Conservation (phyloP, 2,329 filamentous ascomycete genomes). For the Claviceps africana region DNA sequence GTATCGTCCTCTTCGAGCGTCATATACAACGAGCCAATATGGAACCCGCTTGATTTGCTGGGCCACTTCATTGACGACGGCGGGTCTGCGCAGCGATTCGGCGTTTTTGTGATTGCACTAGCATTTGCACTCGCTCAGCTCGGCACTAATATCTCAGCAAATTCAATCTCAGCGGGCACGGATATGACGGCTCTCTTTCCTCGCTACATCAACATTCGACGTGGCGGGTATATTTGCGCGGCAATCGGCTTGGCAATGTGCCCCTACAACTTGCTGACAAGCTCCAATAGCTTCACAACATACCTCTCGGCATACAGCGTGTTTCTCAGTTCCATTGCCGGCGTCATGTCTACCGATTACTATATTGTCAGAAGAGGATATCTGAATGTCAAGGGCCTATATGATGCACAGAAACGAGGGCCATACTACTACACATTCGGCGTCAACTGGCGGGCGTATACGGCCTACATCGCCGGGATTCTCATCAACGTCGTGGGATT, state of each 20-base stretch:
- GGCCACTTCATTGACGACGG: constrained; percentile 55
- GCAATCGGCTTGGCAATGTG: constrained; percentile 70
- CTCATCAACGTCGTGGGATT: constrained; percentile 88
- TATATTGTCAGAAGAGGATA: constrained; percentile 75
- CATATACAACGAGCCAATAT: constrained; percentile 53
- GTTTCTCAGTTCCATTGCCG: constrained; percentile 84
- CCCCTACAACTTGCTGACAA: constrained; percentile 65
- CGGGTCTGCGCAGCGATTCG: constrained; percentile 53
- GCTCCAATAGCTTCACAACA: constrained; percentile 73
- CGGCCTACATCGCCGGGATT: constrained; percentile 70
- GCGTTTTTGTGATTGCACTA: constrained; percentile 57
- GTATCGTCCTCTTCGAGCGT: constrained; percentile 60
- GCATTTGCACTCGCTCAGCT: constrained; percentile 69
- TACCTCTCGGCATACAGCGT: constrained; percentile 88
- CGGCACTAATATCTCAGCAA: constrained; percentile 78
- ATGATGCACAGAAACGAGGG: constrained; percentile 50
- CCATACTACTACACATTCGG: constrained; percentile 66
- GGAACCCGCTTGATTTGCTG: constrained; percentile 59
- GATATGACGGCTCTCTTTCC: constrained; percentile 72
- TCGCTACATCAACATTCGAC: constrained; percentile 69
- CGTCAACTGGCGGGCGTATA: constrained; percentile 72
- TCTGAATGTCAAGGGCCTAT: constrained; percentile 63
- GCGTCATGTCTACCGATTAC: constrained; percentile 83
- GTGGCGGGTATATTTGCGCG: constrained; percentile 77
- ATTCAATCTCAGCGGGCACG: constrained; percentile 70